A percentile compares a stretch with the other conserved stretches of the same genome.
Evolutionary conservation across 169 alveolate genomes (phyloP).

Genomic region (Plasmodium blacklocki): DNA sequence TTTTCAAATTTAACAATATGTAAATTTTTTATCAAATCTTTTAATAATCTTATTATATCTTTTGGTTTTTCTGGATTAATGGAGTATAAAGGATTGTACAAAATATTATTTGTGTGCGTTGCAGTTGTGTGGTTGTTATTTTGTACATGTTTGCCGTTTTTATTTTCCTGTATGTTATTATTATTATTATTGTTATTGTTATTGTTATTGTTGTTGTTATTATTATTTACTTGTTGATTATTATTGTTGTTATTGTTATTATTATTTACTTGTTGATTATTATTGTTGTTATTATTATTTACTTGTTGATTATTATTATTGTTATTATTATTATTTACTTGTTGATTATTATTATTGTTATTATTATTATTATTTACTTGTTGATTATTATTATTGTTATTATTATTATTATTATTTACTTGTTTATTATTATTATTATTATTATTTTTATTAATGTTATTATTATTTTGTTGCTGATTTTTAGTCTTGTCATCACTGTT

Average conservation of each 20-base stretch:
- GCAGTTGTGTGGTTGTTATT: neutral
- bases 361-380: neutral
- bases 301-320: neutral
- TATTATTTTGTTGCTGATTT: neutral
- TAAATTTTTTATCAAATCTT: constrained; percentile 34
- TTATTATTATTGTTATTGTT: too few relatives aligned
- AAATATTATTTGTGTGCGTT: neutral
- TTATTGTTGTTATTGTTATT: neutral
- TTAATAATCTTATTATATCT: constrained; percentile 24
- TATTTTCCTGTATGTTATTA: neutral
- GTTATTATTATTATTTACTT: neutral
- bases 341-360: neutral
- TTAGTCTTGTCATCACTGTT: neutral
- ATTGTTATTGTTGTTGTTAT: neutral
- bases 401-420: neutral
- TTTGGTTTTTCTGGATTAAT: constrained; percentile 18
- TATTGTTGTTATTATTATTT: neutral
- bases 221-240: neutral
- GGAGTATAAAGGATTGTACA: constrained; percentile 35
- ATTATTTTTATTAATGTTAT: neutral
- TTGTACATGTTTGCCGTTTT: neutral
- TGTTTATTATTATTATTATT: neutral
- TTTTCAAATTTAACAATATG: constrained; percentile 61
- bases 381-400: neutral
- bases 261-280: neutral